Evolutionary conservation across 345 rosid species (phyloP).

Genomic region (Sonneratia caseolaris): DNA sequence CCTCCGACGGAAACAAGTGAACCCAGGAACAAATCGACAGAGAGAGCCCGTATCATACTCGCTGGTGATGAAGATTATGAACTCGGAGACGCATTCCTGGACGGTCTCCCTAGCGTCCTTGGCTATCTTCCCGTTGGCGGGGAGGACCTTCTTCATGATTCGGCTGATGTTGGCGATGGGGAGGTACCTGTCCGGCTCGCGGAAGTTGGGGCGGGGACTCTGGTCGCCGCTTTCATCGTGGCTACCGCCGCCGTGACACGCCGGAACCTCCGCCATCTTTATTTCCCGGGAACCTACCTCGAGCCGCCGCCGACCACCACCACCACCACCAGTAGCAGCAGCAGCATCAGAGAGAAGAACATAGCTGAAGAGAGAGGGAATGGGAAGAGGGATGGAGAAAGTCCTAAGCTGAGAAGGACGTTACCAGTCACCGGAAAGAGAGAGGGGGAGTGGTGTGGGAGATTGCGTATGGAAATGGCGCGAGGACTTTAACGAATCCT

Average conservation of each 20-base stretch:
- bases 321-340: neutral
- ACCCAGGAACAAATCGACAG: neutral
- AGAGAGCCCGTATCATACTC: slow-evolving; percentile 31
- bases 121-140: slow-evolving; percentile 86
- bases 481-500: neutral
- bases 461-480: slow-evolving; percentile 8
- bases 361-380: neutral
- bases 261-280: slow-evolving; percentile 46
- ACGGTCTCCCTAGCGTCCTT: slow-evolving; percentile 96
- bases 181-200: slow-evolving; percentile 85
- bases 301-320: neutral
- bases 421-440: neutral
- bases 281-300: too few relatives aligned
- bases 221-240: slow-evolving; percentile 77
- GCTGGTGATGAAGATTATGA: slow-evolving; percentile 96
- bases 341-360: slow-evolving; percentile 2
- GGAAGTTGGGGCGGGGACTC: slow-evolving; percentile 67
- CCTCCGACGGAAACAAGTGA: neutral
- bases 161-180: slow-evolving; percentile 95
- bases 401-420: too few relatives aligned
- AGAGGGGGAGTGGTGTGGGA: neutral
- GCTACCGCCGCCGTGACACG: slow-evolving; percentile 65
- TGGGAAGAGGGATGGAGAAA: neutral
- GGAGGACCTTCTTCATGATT: slow-evolving; percentile 87
- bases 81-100: slow-evolving; percentile 95